These are phyloP conservation scores for Ascosphaera acerosa DNA, from an alignment of 2,329 filamentous ascomycete species.

Conservation along the genomic window DNA sequence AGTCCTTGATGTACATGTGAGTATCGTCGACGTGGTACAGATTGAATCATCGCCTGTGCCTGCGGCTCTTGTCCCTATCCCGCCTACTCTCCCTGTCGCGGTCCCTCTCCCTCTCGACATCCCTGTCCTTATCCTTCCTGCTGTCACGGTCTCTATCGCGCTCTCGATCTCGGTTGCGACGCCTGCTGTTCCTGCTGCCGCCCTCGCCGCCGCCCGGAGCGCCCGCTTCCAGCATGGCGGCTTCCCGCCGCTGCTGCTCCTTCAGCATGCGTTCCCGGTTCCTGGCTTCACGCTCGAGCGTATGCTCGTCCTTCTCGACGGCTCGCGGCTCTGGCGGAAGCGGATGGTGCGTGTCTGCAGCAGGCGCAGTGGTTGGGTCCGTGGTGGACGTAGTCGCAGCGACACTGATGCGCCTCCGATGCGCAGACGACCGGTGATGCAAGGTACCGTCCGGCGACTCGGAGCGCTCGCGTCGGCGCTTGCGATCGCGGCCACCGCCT, in stretches of 20 bases:
- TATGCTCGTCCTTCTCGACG: conserved; percentile 37
- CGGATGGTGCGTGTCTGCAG: not conserved
- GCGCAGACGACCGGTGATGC: conserved; percentile 12
- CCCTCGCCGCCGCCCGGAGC: conserved; percentile 8
- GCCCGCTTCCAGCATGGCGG: conserved; percentile 12
- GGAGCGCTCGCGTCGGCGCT: conserved; percentile 18
- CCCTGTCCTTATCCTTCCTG: conserved; percentile 22
- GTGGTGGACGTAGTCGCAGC: conserved; percentile 64
- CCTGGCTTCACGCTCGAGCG: conserved; percentile 46
- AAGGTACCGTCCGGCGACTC: conserved; percentile 12
- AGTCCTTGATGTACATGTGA: no score
- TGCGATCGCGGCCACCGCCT: conserved; percentile 10
- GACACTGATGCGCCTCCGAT: conserved; percentile 39
- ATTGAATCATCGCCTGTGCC: no score
- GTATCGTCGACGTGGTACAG: no score
- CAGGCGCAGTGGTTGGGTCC: conserved; percentile 28
- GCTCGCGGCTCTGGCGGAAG: not conserved
- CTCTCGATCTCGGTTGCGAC: conserved; percentile 14
- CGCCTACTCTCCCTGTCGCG: not conserved
- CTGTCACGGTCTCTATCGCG: conserved; percentile 9
- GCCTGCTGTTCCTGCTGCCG: conserved; percentile 8
- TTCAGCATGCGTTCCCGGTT: conserved; percentile 35
- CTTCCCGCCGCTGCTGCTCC: conserved; percentile 39
- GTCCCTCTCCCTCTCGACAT: conserved; percentile 10
- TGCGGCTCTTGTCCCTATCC: no score